phyloP scores from a whole-genome alignment of 352 stramenopile genomes.

The Phytophthora constricta region DNA sequence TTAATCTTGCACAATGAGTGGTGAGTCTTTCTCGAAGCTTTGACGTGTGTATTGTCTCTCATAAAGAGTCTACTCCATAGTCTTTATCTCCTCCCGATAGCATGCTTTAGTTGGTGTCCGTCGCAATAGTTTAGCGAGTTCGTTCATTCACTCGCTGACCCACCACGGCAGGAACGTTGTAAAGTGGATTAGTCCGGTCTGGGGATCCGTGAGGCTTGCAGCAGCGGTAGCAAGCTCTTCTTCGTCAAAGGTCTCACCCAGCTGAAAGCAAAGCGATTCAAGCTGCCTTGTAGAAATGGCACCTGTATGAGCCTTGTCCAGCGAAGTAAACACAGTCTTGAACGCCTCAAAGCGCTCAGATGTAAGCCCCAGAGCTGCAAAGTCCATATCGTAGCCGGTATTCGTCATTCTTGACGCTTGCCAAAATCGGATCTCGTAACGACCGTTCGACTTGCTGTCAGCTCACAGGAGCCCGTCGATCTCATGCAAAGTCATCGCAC shows the following conservation, averaged over 20 bases:
- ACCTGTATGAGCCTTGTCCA: slow-evolving; percentile 58
- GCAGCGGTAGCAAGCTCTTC: slow-evolving; percentile 59
- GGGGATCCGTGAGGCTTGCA: slow-evolving; percentile 54
- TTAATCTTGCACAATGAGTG: background rate
- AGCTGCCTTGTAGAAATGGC: slow-evolving; percentile 64
- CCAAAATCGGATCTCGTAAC: slow-evolving; percentile 9
- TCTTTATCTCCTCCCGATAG: too few relatives aligned
- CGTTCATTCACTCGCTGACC: slow-evolving; percentile 47
- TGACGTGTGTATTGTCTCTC: too few relatives aligned
- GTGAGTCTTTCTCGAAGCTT: too few relatives aligned
- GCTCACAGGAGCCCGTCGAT: slow-evolving; percentile 13
- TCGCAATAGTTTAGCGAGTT: background rate
- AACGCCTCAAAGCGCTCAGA: slow-evolving; percentile 67
- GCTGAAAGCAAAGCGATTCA: slow-evolving; percentile 61
- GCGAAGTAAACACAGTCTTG: slow-evolving; percentile 52
- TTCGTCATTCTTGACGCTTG: slow-evolving; percentile 22
- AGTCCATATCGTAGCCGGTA: slow-evolving; percentile 59
- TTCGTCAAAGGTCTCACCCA: slow-evolving; percentile 64
- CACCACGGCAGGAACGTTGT: slow-evolving; percentile 69
- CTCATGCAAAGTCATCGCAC: background rate
- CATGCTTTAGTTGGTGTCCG: too few relatives aligned
- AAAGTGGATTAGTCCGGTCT: slow-evolving; percentile 71
- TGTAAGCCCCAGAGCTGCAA: slow-evolving; percentile 50
- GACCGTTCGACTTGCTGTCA: too few relatives aligned
- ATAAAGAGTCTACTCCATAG: too few relatives aligned